Evolutionary conservation across 257 asterid species (phyloP), one percentile per base, ranked within the genome.

Genomic region (Solanum acaule): DNA sequence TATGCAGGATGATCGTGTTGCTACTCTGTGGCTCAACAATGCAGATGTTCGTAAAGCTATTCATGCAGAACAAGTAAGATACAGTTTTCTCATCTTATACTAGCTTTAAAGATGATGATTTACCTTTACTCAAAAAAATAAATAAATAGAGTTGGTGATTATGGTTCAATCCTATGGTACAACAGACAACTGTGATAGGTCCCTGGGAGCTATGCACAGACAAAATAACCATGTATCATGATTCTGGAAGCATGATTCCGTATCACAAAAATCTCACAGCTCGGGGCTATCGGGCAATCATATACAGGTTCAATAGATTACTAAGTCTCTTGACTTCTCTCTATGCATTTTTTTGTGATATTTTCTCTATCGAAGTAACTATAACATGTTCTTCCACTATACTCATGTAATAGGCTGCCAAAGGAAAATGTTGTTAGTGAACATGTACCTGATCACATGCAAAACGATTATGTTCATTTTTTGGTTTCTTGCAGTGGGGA

Each of bases 211-310:
- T 97, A 46, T 97, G 99, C 93, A 96, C 99, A 8, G 91, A 18
- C 83, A 90, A 94, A 89, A 93, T 97, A 86, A 75, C 13, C 25
- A 73, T 44, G 3, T 42, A 7, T 14, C 97, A 94, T 86, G 98
- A 97, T 91, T 89, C 98, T 42, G 99, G 99, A 87, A 97, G 98
- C 93, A 97, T 97, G 99, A 94, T 97, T 91, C 92, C 89, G 65
- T 97, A 93, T 92, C 99, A 97, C 93, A 95, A 91, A 92, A 96
- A 94, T 88, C 98, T 97, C 88, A 95, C 98, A 6, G 88, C 92
- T 33, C 90, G 91, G n/a, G 98, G 99, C 25, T 97, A 92, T 87
- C 95, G 95, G 68, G 98, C 97, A 84, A 94, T 96, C 89, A 92
- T 96, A 84, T 95, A 70, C 96, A 95, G 98, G 98, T 94, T 81